Conservation (phyloP, 345 rosid genomes). For the Eutrema yunnanense region DNA sequence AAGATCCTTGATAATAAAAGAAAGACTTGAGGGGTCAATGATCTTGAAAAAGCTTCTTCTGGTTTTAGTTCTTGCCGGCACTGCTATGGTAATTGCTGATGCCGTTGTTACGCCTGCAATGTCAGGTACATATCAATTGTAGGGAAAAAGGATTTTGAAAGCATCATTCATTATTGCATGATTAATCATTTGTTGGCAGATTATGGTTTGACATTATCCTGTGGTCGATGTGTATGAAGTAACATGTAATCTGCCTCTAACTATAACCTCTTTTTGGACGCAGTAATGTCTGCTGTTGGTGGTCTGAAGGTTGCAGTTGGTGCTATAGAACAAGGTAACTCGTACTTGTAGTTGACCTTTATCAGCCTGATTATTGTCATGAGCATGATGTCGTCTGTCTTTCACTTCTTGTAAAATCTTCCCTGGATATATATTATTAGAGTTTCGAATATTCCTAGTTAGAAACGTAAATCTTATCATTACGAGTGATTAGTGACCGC, state of each 20-base stretch:
- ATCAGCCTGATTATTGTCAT: background rate
- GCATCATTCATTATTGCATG: background rate
- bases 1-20: constrained; percentile 89
- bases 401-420: background rate
- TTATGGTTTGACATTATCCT: background rate
- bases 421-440: background rate
- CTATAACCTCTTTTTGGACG: constrained; percentile 25
- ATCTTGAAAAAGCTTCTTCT: constrained; percentile 78
- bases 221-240: constrained; percentile 1
- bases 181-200: background rate
- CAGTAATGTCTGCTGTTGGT: constrained; percentile 96
- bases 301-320: constrained; percentile 78
- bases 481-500: background rate
- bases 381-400: background rate
- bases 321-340: constrained; percentile 67
- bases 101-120: constrained; percentile 96
- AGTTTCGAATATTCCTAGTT: background rate
- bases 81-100: constrained; percentile 97
- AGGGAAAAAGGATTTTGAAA: background rate
- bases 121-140: constrained; percentile 61
- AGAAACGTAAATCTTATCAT: background rate
- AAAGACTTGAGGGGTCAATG: constrained; percentile 76
- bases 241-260: background rate
- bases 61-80: constrained; percentile 86
- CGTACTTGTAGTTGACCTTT: background rate